Evolutionary conservation across 2,329 filamentous ascomycete genomes (phyloP), one percentile per base, ranked within the genome.

Genomic region (Claviceps arundinis): DNA sequence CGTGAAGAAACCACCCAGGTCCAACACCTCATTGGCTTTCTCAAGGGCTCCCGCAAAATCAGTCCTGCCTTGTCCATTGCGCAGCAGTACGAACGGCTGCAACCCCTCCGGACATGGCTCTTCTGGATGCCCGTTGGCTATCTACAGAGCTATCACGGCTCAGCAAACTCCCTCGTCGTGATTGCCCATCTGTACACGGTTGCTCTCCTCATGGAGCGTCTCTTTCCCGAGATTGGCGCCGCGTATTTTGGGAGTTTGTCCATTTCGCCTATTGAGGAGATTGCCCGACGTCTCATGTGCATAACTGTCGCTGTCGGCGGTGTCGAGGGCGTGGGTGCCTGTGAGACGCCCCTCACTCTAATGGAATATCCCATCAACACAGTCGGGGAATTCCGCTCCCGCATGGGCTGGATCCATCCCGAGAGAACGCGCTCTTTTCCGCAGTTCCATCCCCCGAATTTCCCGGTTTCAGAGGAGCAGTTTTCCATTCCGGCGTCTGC

Each of bases 61-160:
- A 81, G 82, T 63, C 81, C 83, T 4, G 76, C 77, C 13, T 76
- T 85, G 57, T 81, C 82, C 24, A 81, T 89, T 24, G 84, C 88
- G 56, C 83, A 94, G 64, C 88, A 95, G 63, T 97, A 96, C 64
- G 85, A 89, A 62, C 86, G 90, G 57, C 80, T 97, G 11, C 90
- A 94, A 57, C 84, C 88, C 9, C 77, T 98, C 54, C 80, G 90
- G 52, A 87, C 87, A 59, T 96, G 91, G 89, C 79, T 97, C 16
- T 95, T 97, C 70, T 97, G 91, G 89, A 81, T 95, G 52, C 93
- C 93, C 1, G 83, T 95, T 37, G 82, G 83, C 58, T 85, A 90
- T 60, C 76, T 96, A 26, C 85, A 91, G 64, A 81, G 83, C 57
- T 85, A 84, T 47, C 81, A 84, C 49, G 80, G 81, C 38, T 89